phyloP scores from a whole-genome alignment of 345 rosid genomes.

The Eutrema yunnanense region DNA sequence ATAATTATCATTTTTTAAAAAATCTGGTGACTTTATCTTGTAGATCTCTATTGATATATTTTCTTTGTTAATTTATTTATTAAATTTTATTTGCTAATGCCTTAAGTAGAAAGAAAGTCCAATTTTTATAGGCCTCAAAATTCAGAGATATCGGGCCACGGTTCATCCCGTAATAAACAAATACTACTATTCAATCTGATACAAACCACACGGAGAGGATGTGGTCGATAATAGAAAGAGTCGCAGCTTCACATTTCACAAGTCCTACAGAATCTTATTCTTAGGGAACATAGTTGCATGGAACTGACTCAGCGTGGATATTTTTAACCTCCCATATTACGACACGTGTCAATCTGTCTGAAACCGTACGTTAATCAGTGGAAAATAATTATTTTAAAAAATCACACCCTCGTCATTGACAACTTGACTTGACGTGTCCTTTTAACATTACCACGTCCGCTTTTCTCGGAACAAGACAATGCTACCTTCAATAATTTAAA shows the following conservation, averaged over 20 bases:
- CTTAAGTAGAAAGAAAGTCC: too few relatives aligned
- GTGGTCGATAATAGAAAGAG: not conserved
- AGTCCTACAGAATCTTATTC: not conserved
- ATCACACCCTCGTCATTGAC: not conserved
- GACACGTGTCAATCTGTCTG: constrained; percentile 31
- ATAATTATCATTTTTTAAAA: too few relatives aligned
- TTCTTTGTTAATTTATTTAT: too few relatives aligned
- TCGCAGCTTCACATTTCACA: not conserved
- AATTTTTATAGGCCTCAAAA: too few relatives aligned
- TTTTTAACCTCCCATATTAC: not conserved
- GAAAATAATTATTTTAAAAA: not conserved
- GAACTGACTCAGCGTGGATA: constrained; percentile 35
- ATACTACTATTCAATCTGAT: not conserved
- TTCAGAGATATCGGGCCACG: too few relatives aligned
- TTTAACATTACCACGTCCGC: constrained; percentile 19
- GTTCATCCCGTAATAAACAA: too few relatives aligned
- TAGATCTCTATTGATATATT: too few relatives aligned
- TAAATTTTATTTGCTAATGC: too few relatives aligned
- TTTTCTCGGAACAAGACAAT: not conserved
- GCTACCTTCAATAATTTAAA: not conserved
- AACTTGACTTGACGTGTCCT: constrained; percentile 18
- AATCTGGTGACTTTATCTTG: too few relatives aligned
- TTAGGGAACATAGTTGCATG: constrained; percentile 16
- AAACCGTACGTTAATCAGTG: not conserved
- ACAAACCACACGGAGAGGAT: not conserved